These are phyloP conservation scores for Aegilops bicornis DNA, from an alignment of 176 grass and related monocot species.

Conservation along the genomic window DNA sequence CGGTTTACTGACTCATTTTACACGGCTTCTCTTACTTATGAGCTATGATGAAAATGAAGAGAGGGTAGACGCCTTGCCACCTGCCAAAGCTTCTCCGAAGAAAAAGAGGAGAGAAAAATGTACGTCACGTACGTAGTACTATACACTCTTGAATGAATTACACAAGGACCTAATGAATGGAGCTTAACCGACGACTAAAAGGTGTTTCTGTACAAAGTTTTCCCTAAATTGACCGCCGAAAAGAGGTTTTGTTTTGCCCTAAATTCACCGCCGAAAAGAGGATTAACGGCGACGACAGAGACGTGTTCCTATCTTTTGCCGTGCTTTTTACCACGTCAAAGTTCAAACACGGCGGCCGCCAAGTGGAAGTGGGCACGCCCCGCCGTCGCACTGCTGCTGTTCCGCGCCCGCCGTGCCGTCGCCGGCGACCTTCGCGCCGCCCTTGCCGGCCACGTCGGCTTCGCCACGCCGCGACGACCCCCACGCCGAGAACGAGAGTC, in stretches of 20 bases:
- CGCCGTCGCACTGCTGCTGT: slow-evolving; percentile 33
- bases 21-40: neutral
- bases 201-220: slow-evolving; percentile 19
- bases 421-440: slow-evolving; percentile 31
- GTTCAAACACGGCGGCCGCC: slow-evolving; percentile 12
- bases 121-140: neutral
- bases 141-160: neutral
- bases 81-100: neutral
- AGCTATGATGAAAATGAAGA: slow-evolving; percentile 1
- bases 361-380: slow-evolving; percentile 17
- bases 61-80: neutral
- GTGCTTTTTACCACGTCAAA: slow-evolving; percentile 32
- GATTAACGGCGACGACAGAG: slow-evolving; percentile 25
- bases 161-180: slow-evolving; percentile 2
- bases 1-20: neutral
- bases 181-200: neutral
- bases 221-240: neutral
- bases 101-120: neutral
- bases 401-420: slow-evolving; percentile 4
- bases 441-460: slow-evolving; percentile 42
- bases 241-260: neutral
- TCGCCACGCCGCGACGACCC: slow-evolving; percentile 41
- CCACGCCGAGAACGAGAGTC: slow-evolving; percentile 62
- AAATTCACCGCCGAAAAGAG: neutral
- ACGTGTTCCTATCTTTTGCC: neutral